Evolutionary conservation across 1,284 basidiomycete species (phyloP).

Genomic region (Austroboletus rostrupii): DNA sequence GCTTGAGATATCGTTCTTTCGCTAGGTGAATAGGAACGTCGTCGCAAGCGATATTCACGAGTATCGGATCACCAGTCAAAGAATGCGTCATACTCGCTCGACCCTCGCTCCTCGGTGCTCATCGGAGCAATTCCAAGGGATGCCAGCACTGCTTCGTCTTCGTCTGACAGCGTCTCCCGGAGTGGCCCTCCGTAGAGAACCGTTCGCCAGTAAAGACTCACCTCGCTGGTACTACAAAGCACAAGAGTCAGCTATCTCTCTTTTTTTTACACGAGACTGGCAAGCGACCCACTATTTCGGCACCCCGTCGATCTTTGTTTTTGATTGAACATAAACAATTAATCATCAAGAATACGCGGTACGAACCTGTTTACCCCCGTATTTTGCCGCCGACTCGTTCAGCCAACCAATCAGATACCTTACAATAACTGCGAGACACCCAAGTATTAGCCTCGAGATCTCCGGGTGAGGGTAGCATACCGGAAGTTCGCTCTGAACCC

Average conservation of each 20-base stretch:
- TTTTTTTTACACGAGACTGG: background rate
- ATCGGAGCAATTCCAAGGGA: no score
- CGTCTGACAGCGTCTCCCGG: no score
- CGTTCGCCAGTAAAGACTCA: background rate
- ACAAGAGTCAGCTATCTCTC: background rate
- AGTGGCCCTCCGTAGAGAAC: no score
- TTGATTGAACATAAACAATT: no score
- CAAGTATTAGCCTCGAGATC: background rate
- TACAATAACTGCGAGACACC: background rate
- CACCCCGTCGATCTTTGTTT: slow-evolving; percentile 2
- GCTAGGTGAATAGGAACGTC: no score
- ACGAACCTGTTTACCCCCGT: slow-evolving; percentile 15
- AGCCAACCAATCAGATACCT: slow-evolving; percentile 7
- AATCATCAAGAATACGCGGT: background rate
- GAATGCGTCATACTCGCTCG: no score
- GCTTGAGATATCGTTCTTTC: no score
- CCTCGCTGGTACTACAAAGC: background rate
- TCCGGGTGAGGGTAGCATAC: background rate
- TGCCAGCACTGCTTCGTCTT: no score
- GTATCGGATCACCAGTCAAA: no score
- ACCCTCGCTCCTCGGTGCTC: no score
- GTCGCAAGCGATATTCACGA: no score
- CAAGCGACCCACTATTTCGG: slow-evolving; percentile 4
- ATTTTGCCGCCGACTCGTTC: slow-evolving; percentile 10
- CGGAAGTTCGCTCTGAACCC: background rate